Evolutionary conservation across 1,284 basidiomycete genomes (phyloP).

Genomic region (Cutaneotrichosporon sp.): DNA sequence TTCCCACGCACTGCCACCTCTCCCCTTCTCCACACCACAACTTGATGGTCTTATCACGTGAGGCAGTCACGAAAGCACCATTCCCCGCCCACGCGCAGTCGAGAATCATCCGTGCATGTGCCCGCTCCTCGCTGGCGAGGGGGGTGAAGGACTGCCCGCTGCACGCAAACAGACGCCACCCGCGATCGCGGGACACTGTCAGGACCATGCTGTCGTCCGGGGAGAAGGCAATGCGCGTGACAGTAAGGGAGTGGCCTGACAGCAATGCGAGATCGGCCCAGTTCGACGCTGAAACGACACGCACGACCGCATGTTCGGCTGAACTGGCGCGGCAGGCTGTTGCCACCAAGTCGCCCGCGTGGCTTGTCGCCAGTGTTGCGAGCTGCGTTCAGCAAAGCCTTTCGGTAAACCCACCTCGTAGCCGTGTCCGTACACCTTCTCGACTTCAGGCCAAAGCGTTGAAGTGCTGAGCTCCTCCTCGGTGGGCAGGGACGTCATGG

Average conservation of each 20-base stretch:
- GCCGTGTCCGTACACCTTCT: slow-evolving; percentile 96
- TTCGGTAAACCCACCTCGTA: slow-evolving; percentile 65
- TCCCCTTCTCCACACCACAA: slow-evolving; percentile 6
- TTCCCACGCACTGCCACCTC: slow-evolving; percentile 7
- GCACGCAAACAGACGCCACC: slow-evolving; percentile 76
- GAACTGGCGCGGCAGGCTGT: slow-evolving; percentile 86
- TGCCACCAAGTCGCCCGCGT: slow-evolving; percentile 67
- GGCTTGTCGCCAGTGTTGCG: slow-evolving; percentile 69
- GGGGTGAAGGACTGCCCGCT: slow-evolving; percentile 52
- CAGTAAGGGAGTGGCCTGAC: slow-evolving; percentile 75
- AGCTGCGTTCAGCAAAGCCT: slow-evolving; percentile 53
- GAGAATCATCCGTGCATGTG: slow-evolving; percentile 91
- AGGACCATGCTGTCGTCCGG: slow-evolving; percentile 72
- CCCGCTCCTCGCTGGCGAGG: slow-evolving; percentile 64
- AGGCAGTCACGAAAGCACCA: slow-evolving; percentile 83
- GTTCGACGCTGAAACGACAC: slow-evolving; percentile 67
- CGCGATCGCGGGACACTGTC: slow-evolving; percentile 83
- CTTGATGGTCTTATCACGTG: slow-evolving; percentile 86
- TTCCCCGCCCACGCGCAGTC: slow-evolving; percentile 76
- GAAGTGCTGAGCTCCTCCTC: slow-evolving; percentile 64
- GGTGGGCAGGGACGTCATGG: slow-evolving; percentile 49
- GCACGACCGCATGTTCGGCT: slow-evolving; percentile 81
- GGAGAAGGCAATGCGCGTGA: slow-evolving; percentile 85
- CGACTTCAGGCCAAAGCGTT: slow-evolving; percentile 94
- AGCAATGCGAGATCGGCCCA: slow-evolving; percentile 60